phyloP scores from a whole-genome alignment of 805 yeast genomes.

The Torulaspora franciscae region DNA sequence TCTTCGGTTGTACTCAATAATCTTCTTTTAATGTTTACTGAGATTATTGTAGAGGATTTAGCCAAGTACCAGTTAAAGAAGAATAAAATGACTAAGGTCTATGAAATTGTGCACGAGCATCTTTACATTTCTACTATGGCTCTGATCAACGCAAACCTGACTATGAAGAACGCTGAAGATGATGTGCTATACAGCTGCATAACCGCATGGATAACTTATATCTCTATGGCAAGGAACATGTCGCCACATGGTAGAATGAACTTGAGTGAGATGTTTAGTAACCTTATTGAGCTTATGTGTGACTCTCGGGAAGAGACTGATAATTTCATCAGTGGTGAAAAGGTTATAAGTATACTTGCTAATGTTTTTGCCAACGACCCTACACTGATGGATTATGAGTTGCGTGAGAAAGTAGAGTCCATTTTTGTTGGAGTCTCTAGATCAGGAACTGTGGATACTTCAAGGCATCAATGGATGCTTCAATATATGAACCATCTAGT shows the following conservation, averaged over 20 bases:
- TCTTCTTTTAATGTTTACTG: constrained; percentile 27
- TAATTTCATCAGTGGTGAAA: constrained; percentile 26
- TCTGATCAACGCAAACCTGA: constrained; percentile 27
- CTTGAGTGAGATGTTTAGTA: constrained; percentile 28
- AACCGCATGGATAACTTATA: constrained; percentile 32
- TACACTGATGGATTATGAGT: constrained; percentile 28
- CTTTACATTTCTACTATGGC: constrained; percentile 34
- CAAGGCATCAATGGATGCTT: constrained; percentile 32
- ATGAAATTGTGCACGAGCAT: constrained; percentile 32
- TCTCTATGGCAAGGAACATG: constrained; percentile 29
- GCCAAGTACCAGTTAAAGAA: constrained; percentile 30
- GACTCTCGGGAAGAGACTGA: constrained; percentile 24
- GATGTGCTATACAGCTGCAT: constrained; percentile 25
- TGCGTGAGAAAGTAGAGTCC: constrained; percentile 30
- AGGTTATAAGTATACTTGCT: constrained; percentile 26
- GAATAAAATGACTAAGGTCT: constrained; percentile 27
- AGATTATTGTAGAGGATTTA: constrained; percentile 35
- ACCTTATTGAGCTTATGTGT: constrained; percentile 31
- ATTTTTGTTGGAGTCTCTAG: constrained; percentile 33
- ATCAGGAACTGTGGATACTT: constrained; percentile 18
- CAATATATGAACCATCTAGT: constrained; percentile 35
- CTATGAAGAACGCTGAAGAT: constrained; percentile 2
- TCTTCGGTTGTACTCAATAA: constrained; percentile 24
- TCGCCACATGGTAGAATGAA: constrained; percentile 30
- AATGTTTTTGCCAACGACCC: constrained; percentile 32